Percentiles rank a stretch among this genome's conserved stretches.
These are phyloP conservation scores for Agaricus subrufescens DNA, from an alignment of 768 basidiomycete genomes.

Conservation along the genomic window DNA sequence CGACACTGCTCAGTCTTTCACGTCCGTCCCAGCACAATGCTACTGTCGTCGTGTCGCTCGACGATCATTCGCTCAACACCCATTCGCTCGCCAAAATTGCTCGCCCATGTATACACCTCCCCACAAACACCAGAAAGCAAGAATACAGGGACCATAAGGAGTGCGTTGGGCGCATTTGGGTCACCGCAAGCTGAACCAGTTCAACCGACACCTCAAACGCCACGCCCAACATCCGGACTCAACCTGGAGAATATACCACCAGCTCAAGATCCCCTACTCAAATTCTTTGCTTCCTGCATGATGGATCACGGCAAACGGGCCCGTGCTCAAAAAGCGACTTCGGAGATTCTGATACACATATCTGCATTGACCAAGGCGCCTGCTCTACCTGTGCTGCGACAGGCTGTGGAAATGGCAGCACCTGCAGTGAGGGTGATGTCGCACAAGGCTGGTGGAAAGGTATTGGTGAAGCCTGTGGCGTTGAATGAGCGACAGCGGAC, in stretches of 20 bases:
- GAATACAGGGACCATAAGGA: conserved; percentile 16
- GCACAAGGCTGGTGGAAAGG: conserved; percentile 61
- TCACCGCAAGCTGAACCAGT: conserved; percentile 7
- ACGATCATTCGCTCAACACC: conserved; percentile 15
- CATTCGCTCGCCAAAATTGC: conserved; percentile 13
- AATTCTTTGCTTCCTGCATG: conserved; percentile 58
- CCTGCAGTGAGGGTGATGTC: conserved; percentile 65
- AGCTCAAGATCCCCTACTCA: conserved; percentile 68
- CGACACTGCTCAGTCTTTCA: background rate
- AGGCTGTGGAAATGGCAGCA: conserved; percentile 63
- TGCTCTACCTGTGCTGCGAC: conserved; percentile 75
- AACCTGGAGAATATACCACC: conserved; percentile 58
- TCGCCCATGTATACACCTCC: conserved; percentile 8
- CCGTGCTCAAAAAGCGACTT: conserved; percentile 49
- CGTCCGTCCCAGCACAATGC: conserved; percentile 3
- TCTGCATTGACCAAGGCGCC: conserved; percentile 70
- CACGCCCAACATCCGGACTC: background rate
- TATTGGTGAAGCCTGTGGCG: conserved; percentile 59
- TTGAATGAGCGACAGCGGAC: conserved; percentile 79
- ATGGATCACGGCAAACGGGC: conserved; percentile 65
- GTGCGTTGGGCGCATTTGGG: conserved; percentile 15
- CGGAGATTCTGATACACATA: conserved; percentile 64
- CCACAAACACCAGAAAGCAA: background rate
- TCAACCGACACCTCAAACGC: background rate
- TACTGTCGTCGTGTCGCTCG: conserved; percentile 18